A percentile compares a stretch with the other conserved stretches of the same genome.
These are phyloP conservation scores for Colletotrichum zoysiae DNA, from an alignment of 2,329 filamentous ascomycete species.

Conservation along the genomic window DNA sequence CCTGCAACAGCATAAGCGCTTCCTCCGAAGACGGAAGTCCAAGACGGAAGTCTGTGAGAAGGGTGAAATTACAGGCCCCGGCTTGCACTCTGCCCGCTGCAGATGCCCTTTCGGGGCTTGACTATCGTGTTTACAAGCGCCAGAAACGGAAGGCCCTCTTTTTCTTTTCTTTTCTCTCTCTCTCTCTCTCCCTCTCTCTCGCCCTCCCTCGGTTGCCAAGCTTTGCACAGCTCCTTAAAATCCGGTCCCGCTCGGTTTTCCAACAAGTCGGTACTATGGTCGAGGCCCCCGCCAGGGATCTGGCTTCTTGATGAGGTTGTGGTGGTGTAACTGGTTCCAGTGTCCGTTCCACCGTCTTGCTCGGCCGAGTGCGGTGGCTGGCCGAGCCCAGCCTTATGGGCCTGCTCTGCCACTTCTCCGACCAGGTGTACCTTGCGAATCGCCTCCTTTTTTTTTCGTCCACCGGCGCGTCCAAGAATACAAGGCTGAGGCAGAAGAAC, in stretches of 20 bases:
- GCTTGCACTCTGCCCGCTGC: conserved; percentile 27
- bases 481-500: conserved; percentile 14
- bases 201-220: background rate
- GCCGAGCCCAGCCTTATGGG: conserved; percentile 32
- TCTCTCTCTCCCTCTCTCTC: background rate
- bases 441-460: conserved; percentile 8
- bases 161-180: no score
- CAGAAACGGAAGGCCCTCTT: background rate
- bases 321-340: background rate
- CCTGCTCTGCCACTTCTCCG: conserved; percentile 3
- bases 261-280: background rate
- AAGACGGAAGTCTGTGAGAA: background rate
- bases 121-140: background rate
- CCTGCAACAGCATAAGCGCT: conserved; percentile 12
- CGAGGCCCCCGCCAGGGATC: background rate
- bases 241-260: background rate
- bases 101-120: conserved; percentile 15
- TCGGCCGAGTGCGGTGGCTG: conserved; percentile 19
- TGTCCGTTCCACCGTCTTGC: background rate
- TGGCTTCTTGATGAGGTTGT: background rate
- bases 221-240: background rate
- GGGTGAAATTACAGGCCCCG: conserved; percentile 31
- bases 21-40: background rate
- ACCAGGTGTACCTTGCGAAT: conserved; percentile 28
- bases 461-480: conserved; percentile 1